A percentile compares a stretch with the other conserved stretches of the same genome.
phyloP scores from a whole-genome alignment of 257 asterid genomes.

The Eustoma russellianum region DNA sequence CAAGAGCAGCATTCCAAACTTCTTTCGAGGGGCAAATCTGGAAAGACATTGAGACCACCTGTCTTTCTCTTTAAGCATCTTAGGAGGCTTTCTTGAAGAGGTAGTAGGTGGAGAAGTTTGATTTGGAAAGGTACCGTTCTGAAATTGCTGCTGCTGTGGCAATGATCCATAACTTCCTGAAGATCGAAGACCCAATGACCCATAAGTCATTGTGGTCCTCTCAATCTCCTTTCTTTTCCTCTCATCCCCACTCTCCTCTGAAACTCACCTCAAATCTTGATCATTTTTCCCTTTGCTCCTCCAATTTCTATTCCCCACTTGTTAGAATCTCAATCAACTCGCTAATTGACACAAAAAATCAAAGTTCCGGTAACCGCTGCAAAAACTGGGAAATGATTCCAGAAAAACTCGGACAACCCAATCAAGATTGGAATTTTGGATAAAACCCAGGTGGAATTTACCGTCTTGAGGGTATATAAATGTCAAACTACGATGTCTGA shows the following conservation, averaged over 20 bases:
- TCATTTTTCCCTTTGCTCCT: background rate
- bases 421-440: no score
- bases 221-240: slow-evolving; percentile 30
- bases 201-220: slow-evolving; percentile 71
- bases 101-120: slow-evolving; percentile 50
- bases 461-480: no score
- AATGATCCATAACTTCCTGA: slow-evolving; percentile 97
- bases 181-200: slow-evolving; percentile 96
- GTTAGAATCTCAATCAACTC: no score
- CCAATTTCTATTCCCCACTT: background rate
- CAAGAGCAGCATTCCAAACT: slow-evolving; percentile 82
- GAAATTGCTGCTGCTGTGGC: slow-evolving; percentile 49
- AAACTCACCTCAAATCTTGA: background rate
- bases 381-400: no score
- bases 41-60: slow-evolving; percentile 62
- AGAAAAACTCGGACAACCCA: no score
- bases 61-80: slow-evolving; percentile 87
- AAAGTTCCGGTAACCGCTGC: no score
- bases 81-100: slow-evolving; percentile 36
- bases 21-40: slow-evolving; percentile 78
- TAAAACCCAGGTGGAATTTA: no score
- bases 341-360: no score
- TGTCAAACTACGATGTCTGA: no score
- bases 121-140: slow-evolving; percentile 41
- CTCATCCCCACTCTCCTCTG: slow-evolving; percentile 31